Evolutionary conservation across 2,329 filamentous ascomycete genomes (phyloP), one percentile per base, ranked within the genome.

Genomic region (Venturia nashicola): DNA sequence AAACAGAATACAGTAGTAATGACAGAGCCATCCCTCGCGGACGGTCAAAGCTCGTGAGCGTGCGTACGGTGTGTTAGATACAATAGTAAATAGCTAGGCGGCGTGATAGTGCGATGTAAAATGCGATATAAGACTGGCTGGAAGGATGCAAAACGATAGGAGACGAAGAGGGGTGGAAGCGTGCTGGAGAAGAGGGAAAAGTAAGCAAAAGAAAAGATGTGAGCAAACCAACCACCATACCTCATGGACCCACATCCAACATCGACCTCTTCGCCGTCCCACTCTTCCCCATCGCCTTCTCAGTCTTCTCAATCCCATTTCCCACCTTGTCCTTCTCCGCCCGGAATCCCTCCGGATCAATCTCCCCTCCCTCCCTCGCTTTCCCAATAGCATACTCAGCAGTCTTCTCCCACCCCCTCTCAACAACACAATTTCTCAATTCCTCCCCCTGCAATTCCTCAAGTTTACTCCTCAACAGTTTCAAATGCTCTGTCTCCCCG

Each of bases 401-500:
- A 57, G 63, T 64, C 20, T 43, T 36, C 40, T 64, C 51, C 64
- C 64, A 65, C 14, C 62, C 62, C 42, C 59, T 27, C 27, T 42
- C 42, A 36, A 48, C n/a, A 7, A 83, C 79, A 69, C 81, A 80
- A 59, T 77, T 75, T 64, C 75, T 74, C 60, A 88, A 73, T 32
- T 83, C 79, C 66, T 84, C 82, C 48, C 87, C 84, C 27, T 82
- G 82, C 2, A 89, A 71, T 34, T 84, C 83, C 65, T 86, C 82
- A 39, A 90, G 79, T 71, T 90, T 78, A 23, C 83, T 81, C n/a
- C 82, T 76, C 55, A 91, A 77, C 55, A 86, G 77, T 18, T 76
- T 74, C 8, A 86, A 70, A 63, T 81, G 75, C 44, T 75, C 72
- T 3, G 73, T 72, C 18, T 77, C 71, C 44, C 78, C 76, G 2